Evolutionary conservation across 2,329 filamentous ascomycete species (phyloP).

Genomic region (Ophiostoma perfectum): DNA sequence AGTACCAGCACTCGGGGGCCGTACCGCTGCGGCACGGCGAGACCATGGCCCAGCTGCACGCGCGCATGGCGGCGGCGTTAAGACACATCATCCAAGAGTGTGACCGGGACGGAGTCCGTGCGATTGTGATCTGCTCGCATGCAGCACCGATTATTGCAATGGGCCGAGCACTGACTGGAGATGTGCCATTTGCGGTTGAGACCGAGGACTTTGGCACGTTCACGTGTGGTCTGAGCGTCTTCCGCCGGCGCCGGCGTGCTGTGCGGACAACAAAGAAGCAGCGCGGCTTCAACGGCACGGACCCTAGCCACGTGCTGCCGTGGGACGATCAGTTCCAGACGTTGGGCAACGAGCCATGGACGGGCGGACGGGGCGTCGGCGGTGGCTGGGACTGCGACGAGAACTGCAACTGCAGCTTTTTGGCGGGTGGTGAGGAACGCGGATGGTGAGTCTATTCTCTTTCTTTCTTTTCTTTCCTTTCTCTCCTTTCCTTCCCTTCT

Average conservation of each 20-base stretch:
- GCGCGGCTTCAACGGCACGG: conserved; percentile 4
- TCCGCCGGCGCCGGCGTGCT: conserved; percentile 31
- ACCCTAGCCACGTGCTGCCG: conserved; percentile 18
- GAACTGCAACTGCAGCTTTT: conserved; percentile 56
- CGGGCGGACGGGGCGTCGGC: conserved; percentile 54
- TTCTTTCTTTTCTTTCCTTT: not conserved
- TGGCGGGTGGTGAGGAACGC: conserved; percentile 27
- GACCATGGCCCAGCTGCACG: conserved; percentile 70
- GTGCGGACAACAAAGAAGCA: not conserved
- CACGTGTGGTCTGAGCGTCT: conserved; percentile 75
- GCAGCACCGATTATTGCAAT: conserved; percentile 84
- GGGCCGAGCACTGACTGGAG: conserved; percentile 73
- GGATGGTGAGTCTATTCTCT: conserved; percentile 27
- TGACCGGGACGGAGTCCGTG: conserved; percentile 62
- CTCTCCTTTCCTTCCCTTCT: too few species aligned
- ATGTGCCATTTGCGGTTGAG: conserved; percentile 64
- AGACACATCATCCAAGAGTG: conserved; percentile 65
- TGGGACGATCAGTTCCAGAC: conserved; percentile 25
- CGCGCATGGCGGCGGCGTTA: conserved; percentile 67
- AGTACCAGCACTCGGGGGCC: conserved; percentile 55
- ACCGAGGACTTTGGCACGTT: conserved; percentile 79
- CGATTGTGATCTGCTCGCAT: conserved; percentile 79
- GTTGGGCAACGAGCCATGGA: conserved; percentile 43
- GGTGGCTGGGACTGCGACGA: conserved; percentile 75
- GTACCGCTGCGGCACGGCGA: conserved; percentile 71